These are phyloP conservation scores for Fusarium annulatum DNA, from an alignment of 2,329 filamentous ascomycete species.

Conservation along the genomic window DNA sequence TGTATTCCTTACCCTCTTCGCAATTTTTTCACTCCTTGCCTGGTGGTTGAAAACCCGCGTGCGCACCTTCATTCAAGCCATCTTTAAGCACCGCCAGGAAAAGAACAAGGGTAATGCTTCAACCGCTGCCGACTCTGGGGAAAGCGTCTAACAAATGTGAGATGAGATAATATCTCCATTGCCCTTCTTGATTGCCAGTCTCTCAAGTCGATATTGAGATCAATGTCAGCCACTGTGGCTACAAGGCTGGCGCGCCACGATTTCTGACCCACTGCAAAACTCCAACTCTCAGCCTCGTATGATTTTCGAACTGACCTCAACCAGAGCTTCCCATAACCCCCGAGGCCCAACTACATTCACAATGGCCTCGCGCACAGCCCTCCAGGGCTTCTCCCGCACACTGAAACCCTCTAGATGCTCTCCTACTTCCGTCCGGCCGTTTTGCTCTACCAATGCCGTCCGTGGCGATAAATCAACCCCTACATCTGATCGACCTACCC, in stretches of 20 bases:
- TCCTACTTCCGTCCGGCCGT: constrained; percentile 38
- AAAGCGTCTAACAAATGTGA: constrained; percentile 25
- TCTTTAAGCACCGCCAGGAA: constrained; percentile 38
- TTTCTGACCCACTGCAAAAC: constrained; percentile 37
- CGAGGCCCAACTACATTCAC: constrained; percentile 21
- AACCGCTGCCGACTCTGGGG: constrained; percentile 14
- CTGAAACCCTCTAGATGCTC: constrained; percentile 30
- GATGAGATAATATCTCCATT: not conserved
- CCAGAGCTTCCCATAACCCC: constrained; percentile 23
- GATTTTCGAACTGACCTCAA: constrained; percentile 42
- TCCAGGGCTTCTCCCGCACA: constrained; percentile 45
- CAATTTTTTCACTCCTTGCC: constrained; percentile 44
- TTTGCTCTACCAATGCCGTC: constrained; percentile 45
- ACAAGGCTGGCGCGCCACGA: constrained; percentile 40
- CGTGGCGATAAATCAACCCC: constrained; percentile 46
- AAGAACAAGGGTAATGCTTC: constrained; percentile 12
- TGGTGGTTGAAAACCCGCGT: constrained; percentile 48
- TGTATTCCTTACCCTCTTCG: constrained; percentile 47
- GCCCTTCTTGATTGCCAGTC: not conserved
- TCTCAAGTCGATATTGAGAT: not conserved
- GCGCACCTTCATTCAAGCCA: constrained; percentile 45
- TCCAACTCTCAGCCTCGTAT: constrained; percentile 46
- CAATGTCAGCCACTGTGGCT: constrained; percentile 34
- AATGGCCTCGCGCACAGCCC: constrained; percentile 48
- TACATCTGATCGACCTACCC: constrained; percentile 71